Evolutionary conservation across 257 asterid species (phyloP).

Genomic region (Penstemon eatonii): DNA sequence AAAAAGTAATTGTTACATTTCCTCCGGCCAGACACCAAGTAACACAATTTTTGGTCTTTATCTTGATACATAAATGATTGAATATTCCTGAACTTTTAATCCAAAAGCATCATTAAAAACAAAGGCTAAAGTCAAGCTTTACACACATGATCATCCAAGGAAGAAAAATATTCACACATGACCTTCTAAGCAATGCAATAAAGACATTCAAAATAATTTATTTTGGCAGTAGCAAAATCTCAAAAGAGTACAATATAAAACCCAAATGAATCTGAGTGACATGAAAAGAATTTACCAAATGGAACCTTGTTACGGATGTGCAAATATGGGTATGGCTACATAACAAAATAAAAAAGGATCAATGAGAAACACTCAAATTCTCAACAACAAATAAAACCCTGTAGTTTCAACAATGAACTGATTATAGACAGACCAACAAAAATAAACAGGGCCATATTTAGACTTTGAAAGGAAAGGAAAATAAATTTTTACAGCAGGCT

Average conservation of each 20-base stretch:
- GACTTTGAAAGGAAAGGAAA: neutral
- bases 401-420: no score
- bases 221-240: neutral
- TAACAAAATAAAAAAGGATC: neutral
- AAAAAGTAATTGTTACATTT: neutral
- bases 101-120: neutral
- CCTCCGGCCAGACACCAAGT: neutral
- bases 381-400: neutral
- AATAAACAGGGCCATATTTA: neutral
- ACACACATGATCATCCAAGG: constrained; percentile 2
- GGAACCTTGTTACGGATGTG: constrained; percentile 88
- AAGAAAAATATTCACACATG: neutral
- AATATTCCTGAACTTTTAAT: neutral
- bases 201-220: neutral
- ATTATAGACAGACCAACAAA: neutral
- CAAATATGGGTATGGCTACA: constrained; percentile 68
- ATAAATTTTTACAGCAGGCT: constrained; percentile 53
- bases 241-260: neutral
- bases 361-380: neutral
- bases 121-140: neutral
- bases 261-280: neutral
- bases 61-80: neutral
- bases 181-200: neutral
- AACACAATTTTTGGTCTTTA: neutral
- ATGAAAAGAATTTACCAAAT: constrained; percentile 55